Conservation (phyloP, 1,139 yeast genomes). For the Spathaspora sp. region DNA sequence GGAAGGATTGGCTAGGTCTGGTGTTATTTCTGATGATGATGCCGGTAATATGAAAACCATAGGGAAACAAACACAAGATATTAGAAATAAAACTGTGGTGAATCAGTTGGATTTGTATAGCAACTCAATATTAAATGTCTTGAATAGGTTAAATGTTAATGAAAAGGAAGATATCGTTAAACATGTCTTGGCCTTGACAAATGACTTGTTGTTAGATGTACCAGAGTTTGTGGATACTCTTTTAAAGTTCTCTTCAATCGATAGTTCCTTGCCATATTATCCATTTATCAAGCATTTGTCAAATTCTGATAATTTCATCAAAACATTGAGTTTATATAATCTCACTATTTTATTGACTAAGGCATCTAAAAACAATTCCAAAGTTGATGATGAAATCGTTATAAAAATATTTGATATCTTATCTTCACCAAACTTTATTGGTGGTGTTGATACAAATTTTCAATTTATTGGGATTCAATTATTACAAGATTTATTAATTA, state of each 20-base stretch:
- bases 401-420: conserved; percentile 45
- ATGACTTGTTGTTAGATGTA: conserved; percentile 55
- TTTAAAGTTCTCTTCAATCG: conserved; percentile 44
- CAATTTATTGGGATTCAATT: conserved; percentile 71
- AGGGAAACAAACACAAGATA: conserved; percentile 52
- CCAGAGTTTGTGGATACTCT: conserved; percentile 48
- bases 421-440: conserved; percentile 38
- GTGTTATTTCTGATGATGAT: conserved; percentile 63
- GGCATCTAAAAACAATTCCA: conserved; percentile 16
- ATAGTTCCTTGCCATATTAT: conserved; percentile 52
- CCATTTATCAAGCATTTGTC: conserved; percentile 56
- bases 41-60: conserved; percentile 64
- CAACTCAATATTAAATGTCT: conserved; percentile 52
- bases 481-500: conserved; percentile 58
- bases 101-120: conserved; percentile 56
- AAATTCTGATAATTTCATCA: conserved; percentile 46
- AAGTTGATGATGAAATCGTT: conserved; percentile 34
- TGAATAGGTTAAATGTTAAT: conserved; percentile 46
- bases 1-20: conserved; percentile 86
- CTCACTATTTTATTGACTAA: conserved; percentile 40
- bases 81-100: conserved; percentile 38
- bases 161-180: conserved; percentile 71
- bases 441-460: conserved; percentile 48
- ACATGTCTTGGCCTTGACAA: conserved; percentile 66
- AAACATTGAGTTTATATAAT: conserved; percentile 46